phyloP scores from a whole-genome alignment of 2,329 filamentous ascomycete genomes.

The Macrophomina tecta region DNA sequence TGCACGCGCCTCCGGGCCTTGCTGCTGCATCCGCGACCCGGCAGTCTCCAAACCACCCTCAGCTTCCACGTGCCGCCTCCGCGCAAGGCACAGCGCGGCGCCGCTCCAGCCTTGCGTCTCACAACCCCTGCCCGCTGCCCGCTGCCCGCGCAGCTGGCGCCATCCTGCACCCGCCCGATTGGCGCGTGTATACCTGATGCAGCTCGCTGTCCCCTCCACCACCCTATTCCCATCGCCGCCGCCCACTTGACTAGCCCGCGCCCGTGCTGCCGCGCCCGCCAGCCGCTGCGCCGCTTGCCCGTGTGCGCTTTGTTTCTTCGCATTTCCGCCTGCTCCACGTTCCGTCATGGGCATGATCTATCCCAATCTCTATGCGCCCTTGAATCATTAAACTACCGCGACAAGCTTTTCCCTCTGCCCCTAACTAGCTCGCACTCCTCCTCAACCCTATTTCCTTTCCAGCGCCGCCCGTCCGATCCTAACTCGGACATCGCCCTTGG shows the following conservation, averaged over 20 bases:
- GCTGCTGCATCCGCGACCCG: neutral
- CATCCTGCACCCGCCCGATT: neutral
- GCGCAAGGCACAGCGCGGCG: constrained; percentile 3
- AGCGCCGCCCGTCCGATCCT: constrained; percentile 53
- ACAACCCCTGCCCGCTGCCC: constrained; percentile 10
- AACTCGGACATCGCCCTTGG: constrained; percentile 60
- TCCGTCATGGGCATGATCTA: constrained; percentile 23
- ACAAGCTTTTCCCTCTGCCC: constrained; percentile 14
- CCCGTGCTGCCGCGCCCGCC: constrained; percentile 21
- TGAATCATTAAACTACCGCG: constrained; percentile 24
- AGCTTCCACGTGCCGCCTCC: neutral
- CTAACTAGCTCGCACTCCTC: neutral
- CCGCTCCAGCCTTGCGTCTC: constrained; percentile 4
- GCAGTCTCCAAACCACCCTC: neutral
- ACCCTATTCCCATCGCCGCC: constrained; percentile 11
- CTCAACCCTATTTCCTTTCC: constrained; percentile 16
- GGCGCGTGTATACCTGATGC: constrained; percentile 6
- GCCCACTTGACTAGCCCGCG: neutral
- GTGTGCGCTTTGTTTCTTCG: constrained; percentile 18
- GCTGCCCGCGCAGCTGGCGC: neutral
- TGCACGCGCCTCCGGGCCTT: neutral
- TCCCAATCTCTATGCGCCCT: constrained; percentile 23
- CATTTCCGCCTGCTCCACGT: constrained; percentile 22
- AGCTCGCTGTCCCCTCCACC: neutral
- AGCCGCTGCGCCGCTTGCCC: constrained; percentile 10